Conservation (phyloP, 1,284 basidiomycete genomes). For the Trametes pubescens region DNA sequence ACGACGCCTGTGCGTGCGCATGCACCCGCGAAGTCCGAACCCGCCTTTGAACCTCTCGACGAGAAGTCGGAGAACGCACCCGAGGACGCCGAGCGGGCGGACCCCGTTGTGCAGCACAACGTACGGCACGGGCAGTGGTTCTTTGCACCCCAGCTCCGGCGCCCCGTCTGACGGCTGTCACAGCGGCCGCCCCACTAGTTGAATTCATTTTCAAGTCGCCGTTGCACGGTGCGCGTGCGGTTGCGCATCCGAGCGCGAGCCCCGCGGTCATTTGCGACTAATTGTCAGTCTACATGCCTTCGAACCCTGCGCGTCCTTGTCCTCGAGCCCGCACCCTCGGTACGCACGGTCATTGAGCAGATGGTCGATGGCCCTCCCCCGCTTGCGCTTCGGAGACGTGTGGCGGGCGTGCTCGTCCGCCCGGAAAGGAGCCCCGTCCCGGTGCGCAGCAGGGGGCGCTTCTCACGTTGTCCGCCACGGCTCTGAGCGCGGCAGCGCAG, state of each 20-base stretch:
- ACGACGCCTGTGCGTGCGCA: neutral
- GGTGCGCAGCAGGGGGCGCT: conserved; percentile 29
- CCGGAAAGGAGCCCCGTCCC: conserved; percentile 6
- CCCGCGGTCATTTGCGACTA: conserved; percentile 1
- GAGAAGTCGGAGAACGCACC: neutral
- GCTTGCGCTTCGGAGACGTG: neutral
- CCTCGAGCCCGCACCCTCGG: neutral
- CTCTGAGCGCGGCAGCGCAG: conserved; percentile 24
- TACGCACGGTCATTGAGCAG: too few species aligned
- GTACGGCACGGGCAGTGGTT: neutral
- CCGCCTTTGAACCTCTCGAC: neutral
- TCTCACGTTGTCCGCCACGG: conserved; percentile 31
- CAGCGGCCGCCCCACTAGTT: neutral
- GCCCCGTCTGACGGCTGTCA: conserved; percentile 15
- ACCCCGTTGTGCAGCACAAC: neutral
- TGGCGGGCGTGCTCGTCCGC: neutral
- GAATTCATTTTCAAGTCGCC: conserved; percentile 11
- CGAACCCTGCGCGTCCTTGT: neutral
- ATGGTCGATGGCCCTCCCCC: neutral
- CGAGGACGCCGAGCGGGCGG: conserved; percentile 12
- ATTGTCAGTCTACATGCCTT: neutral
- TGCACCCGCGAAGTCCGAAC: neutral
- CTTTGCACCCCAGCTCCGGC: conserved; percentile 4
- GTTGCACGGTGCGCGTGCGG: neutral
- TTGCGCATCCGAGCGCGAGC: neutral